Evolutionary conservation across 768 basidiomycete species (phyloP).

Genomic region (Lanmaoa rubissima): DNA sequence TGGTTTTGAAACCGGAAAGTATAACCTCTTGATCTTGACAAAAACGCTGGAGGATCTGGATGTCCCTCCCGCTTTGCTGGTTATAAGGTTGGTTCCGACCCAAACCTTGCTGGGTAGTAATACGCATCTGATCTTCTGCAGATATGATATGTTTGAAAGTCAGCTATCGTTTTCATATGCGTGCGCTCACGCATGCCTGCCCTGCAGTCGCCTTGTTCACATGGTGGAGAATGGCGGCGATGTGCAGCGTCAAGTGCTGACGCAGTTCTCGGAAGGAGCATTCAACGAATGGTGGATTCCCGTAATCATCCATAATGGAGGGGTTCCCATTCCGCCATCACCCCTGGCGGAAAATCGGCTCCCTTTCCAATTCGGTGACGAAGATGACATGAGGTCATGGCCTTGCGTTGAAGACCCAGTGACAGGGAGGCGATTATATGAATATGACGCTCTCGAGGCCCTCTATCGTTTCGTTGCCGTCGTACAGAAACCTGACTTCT

Average conservation of each 20-base stretch:
- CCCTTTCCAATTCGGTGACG: slow-evolving; percentile 49
- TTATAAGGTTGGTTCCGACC: slow-evolving; percentile 52
- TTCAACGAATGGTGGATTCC: slow-evolving; percentile 52
- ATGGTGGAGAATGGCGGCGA: slow-evolving; percentile 62
- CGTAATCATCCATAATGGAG: slow-evolving; percentile 35
- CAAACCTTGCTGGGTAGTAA: neutral
- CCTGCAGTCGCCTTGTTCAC: slow-evolving; percentile 55
- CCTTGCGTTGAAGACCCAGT: slow-evolving; percentile 58
- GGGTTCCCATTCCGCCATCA: slow-evolving; percentile 43
- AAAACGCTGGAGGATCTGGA: slow-evolving; percentile 60
- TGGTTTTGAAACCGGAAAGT: slow-evolving; percentile 51
- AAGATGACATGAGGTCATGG: slow-evolving; percentile 26
- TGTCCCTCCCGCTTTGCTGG: slow-evolving; percentile 51
- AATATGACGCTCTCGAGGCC: slow-evolving; percentile 54
- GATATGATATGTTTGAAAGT: slow-evolving; percentile 49
- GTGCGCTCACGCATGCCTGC: slow-evolving; percentile 46
- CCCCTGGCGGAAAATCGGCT: slow-evolving; percentile 40
- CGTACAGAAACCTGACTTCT: slow-evolving; percentile 10
- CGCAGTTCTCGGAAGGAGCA: slow-evolving; percentile 39
- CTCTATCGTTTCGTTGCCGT: slow-evolving; percentile 50
- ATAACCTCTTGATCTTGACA: slow-evolving; percentile 64
- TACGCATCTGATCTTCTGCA: slow-evolving; percentile 25
- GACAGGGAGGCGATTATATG: slow-evolving; percentile 57
- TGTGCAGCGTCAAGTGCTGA: slow-evolving; percentile 51
- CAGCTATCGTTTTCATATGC: slow-evolving; percentile 58